These are phyloP conservation scores for Trichosporon asahii DNA, from an alignment of 1,284 basidiomycete species.

Conservation along the genomic window DNA sequence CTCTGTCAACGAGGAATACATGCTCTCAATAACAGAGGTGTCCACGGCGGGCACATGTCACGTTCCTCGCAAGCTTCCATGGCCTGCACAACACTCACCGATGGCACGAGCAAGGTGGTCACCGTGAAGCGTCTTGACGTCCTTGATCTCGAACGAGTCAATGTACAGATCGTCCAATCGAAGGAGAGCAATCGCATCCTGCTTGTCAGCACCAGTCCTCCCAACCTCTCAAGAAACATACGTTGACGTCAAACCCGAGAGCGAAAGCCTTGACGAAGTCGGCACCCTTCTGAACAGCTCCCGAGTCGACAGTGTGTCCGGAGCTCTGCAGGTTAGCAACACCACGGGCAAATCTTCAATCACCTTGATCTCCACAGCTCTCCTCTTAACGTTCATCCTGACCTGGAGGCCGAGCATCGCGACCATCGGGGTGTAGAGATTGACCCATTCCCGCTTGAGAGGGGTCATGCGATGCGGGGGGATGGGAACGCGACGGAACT, in stretches of 20 bases:
- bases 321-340: conserved; percentile 65
- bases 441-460: conserved; percentile 94
- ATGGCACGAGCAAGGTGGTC: conserved; percentile 96
- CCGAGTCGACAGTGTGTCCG: conserved; percentile 85
- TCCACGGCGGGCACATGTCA: too few species aligned
- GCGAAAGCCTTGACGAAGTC: conserved; percentile 96
- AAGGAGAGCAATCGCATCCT: conserved; percentile 94
- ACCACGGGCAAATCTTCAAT: conserved; percentile 37
- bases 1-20: background rate
- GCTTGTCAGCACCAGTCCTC: conserved; percentile 10
- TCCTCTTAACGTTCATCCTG: conserved; percentile 87
- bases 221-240: conserved; percentile 50
- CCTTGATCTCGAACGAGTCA: conserved; percentile 98
- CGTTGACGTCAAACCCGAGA: conserved; percentile 89
- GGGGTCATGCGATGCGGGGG: conserved; percentile 97
- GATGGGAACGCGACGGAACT: conserved; percentile 78
- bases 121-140: conserved; percentile 95
- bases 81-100: conserved; percentile 57
- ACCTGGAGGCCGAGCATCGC: conserved; percentile 93
- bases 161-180: conserved; percentile 95
- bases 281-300: conserved; percentile 92
- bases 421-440: conserved; percentile 92
- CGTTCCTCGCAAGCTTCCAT: background rate
- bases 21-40: background rate
- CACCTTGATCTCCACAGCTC: conserved; percentile 88